These are phyloP conservation scores for Pythium pyrilobum DNA, from an alignment of 352 stramenopile species.

Conservation along the genomic window DNA sequence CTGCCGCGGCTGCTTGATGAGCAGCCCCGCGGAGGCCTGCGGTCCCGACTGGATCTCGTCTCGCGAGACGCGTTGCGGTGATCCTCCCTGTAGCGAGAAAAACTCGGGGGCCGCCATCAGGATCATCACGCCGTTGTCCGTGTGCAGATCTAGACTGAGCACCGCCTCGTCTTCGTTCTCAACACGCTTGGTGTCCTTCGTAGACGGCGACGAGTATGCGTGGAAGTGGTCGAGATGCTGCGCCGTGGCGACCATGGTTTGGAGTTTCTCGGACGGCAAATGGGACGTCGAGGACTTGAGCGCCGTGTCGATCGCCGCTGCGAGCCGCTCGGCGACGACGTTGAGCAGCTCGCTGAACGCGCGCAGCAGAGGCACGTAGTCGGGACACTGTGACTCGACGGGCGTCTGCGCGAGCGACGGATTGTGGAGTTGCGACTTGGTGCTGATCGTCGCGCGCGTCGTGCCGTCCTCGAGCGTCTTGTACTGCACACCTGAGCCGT, in stretches of 20 bases:
- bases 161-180: background rate
- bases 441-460: slow-evolving; percentile 20
- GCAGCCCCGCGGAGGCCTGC: slow-evolving; percentile 10
- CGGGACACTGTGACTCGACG: background rate
- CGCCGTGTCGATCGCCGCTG: slow-evolving; percentile 8
- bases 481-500: background rate
- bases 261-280: slow-evolving; percentile 1
- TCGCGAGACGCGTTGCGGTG: background rate
- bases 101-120: slow-evolving; percentile 23
- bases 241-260: slow-evolving; percentile 9
- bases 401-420: slow-evolving; percentile 2
- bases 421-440: slow-evolving; percentile 11
- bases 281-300: slow-evolving; percentile 1
- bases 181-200: background rate
- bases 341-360: slow-evolving; percentile 17
- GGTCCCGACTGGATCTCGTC: slow-evolving; percentile 12
- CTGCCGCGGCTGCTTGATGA: slow-evolving; percentile 13
- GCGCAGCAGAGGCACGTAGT: slow-evolving; percentile 7
- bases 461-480: slow-evolving; percentile 23
- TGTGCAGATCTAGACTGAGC: slow-evolving; percentile 25
- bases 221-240: slow-evolving; percentile 27
- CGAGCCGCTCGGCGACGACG: slow-evolving; percentile 4
- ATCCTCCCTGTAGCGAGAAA: slow-evolving; percentile 2
- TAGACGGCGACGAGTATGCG: slow-evolving; percentile 17
- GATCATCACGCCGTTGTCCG: slow-evolving; percentile 28